phyloP scores from a whole-genome alignment of 768 basidiomycete species.

The Rhodosporidiobolus sp. region DNA sequence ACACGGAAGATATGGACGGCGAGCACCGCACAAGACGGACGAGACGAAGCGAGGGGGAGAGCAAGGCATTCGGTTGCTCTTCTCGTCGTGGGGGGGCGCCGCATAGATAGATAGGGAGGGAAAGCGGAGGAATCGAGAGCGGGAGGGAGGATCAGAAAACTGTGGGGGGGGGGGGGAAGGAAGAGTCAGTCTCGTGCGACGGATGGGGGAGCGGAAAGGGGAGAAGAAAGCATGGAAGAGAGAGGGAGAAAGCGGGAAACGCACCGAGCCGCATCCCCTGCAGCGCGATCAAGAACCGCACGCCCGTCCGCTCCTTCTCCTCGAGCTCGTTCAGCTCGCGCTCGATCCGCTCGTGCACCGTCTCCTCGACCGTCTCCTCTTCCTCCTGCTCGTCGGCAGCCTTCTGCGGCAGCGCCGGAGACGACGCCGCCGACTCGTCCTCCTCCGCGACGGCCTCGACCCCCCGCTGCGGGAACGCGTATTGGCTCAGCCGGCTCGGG shows the following conservation, averaged over 20 bases:
- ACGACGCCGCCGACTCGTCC: not conserved
- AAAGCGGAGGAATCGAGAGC: not conserved
- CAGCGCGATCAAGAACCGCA: slow-evolving; percentile 65
- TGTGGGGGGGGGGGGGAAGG: not conserved
- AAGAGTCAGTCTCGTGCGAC: not conserved
- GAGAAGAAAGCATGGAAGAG: not conserved
- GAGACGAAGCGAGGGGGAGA: no score
- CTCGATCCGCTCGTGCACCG: slow-evolving; percentile 65
- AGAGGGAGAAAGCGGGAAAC: slow-evolving; percentile 47
- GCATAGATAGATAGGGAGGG: no score
- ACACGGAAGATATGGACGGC: no score
- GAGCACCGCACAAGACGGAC: no score
- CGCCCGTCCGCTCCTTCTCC: slow-evolving; percentile 62
- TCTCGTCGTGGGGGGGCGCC: not conserved
- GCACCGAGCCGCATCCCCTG: slow-evolving; percentile 79
- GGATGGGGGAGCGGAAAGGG: no score
- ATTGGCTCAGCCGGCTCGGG: no score
- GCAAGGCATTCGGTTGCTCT: no score
- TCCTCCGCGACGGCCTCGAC: not conserved
- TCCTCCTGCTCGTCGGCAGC: slow-evolving; percentile 2
- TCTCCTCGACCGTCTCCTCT: slow-evolving; percentile 47
- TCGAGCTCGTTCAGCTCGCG: slow-evolving; percentile 68
- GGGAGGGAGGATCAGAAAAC: not conserved
- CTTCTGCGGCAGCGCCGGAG: not conserved
- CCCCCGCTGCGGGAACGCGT: not conserved